These are phyloP conservation scores for Dendrobium chrysotoxum DNA, from an alignment of 106 monocot genomes.

Conservation along the genomic window DNA sequence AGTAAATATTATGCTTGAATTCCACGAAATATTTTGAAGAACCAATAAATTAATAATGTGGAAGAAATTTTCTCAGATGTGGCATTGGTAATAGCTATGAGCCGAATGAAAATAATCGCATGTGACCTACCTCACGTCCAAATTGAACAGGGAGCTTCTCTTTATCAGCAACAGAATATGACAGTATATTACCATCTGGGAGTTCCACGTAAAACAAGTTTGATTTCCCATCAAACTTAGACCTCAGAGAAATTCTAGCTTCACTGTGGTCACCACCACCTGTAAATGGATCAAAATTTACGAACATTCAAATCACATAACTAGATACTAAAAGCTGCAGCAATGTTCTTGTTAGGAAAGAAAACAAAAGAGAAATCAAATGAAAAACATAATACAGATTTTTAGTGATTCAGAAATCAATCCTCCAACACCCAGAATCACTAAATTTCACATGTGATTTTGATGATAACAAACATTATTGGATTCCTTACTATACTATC, in stretches of 20 bases:
- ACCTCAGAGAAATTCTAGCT: constrained; percentile 40
- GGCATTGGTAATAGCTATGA: not conserved
- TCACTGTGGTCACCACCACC: constrained; percentile 22
- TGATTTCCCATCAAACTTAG: constrained; percentile 52
- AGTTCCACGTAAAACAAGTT: constrained; percentile 83
- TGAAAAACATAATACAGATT: not conserved
- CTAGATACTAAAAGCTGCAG: not conserved
- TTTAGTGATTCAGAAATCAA: not conserved
- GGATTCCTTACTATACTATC: too few relatives aligned
- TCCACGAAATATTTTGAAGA: not conserved
- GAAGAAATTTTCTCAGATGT: not conserved
- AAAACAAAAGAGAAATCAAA: not conserved
- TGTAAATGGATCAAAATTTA: constrained; percentile 20
- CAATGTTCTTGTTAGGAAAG: not conserved
- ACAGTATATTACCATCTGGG: constrained; percentile 56
- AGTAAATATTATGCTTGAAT: not conserved
- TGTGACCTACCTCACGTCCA: constrained; percentile 76
- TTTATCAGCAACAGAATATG: constrained; percentile 46
- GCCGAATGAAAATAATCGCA: not conserved
- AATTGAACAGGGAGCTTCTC: constrained; percentile 86
- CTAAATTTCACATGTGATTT: too few relatives aligned
- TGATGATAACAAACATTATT: too few relatives aligned
- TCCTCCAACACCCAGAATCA: not conserved
- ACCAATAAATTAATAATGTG: not conserved
- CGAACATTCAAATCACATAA: not conserved